Base-by-base conservation (phyloP, 192 early-diverging fungal genomes). In the Gaertneriomyces semiglobifer region DNA sequence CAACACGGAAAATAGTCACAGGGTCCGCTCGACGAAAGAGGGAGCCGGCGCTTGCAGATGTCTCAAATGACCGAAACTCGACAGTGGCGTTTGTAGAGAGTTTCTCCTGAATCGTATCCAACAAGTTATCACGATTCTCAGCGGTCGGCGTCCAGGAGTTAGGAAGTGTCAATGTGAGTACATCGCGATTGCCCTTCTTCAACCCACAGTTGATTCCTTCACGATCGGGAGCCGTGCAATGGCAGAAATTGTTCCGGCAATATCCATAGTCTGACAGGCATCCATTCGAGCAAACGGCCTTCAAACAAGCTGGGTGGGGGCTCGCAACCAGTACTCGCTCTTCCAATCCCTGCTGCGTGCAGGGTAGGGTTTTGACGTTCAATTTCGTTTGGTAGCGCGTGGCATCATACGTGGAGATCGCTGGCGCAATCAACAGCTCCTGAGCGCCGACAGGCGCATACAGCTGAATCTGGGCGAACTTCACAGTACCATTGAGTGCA, bases 151-250 rank as follows among this genome's bases (percentile, higher is more conserved):
- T 46, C 48, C 51, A 63, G 1, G 46, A 33, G 20, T 4, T 11
- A 11, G 62, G 62, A 40, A 63, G 62, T 9, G 18, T 53, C 33
- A 63, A 9, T 4, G 19, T 53, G 18, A 63, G 18, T 6, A 41
- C 33, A 46, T 63, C 62, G 33, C 48, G 48, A 12, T 10, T 38
- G 47, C 51, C 51, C 40, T 63, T 63, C 5, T 18, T 52, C 7
- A 63, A 41, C 12, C 62, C 62, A 38, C 62, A 63, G 48, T 63
- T 63, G 25, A 60, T 43, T 33, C 62, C 62, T 63, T 63, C 62
- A 6, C 48, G 62, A 12, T 50, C 18, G 6, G 47, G 6, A 6
- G 46, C 62, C 8, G 62, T 63, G 51, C 62, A 63, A 11, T 53
- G 12, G 48, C 62, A 63, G 33, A 63, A 63, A 38, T 63, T 53